These are phyloP conservation scores for Xylariaceae sp. DNA, from an alignment of 2,329 filamentous ascomycete genomes.

Conservation along the genomic window DNA sequence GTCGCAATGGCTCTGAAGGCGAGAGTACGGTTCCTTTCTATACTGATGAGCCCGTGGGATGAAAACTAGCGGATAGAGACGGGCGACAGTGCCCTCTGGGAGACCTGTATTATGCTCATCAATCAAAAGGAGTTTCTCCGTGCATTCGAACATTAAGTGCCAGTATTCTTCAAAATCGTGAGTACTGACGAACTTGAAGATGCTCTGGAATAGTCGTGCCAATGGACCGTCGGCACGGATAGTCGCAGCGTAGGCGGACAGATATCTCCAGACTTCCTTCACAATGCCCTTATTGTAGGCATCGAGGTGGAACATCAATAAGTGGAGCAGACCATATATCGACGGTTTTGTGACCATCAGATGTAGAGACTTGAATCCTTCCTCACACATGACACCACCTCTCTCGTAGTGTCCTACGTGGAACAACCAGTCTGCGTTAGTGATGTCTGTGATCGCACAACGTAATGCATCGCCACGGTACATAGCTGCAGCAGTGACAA, in stretches of 20 bases:
- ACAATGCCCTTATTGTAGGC: conserved; percentile 28
- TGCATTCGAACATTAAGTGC: conserved; percentile 30
- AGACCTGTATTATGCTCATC: conserved; percentile 26
- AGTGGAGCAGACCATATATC: conserved; percentile 27
- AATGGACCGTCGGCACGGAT: conserved; percentile 24
- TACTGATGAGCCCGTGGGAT: conserved; percentile 30
- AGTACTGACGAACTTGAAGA: conserved; percentile 28
- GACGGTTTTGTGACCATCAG: conserved; percentile 27
- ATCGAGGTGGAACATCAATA: conserved; percentile 28
- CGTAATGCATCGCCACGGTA: conserved; percentile 29
- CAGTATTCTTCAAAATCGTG: conserved; percentile 31
- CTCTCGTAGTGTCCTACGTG: conserved; percentile 25
- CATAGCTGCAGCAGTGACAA: conserved; percentile 25
- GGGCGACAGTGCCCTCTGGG: conserved; percentile 26
- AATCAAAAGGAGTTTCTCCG: conserved; percentile 26
- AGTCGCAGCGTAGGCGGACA: conserved; percentile 27
- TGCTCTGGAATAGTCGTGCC: conserved; percentile 26
- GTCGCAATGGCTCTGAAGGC: conserved; percentile 28
- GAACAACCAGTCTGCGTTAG: conserved; percentile 31
- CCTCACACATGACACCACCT: conserved; percentile 29
- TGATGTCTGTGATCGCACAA: conserved; percentile 31
- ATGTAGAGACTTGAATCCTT: conserved; percentile 28
- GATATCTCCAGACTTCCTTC: conserved; percentile 30
- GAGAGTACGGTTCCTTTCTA: conserved; percentile 23
- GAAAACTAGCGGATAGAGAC: conserved; percentile 28